A percentile compares a stretch with the other conserved stretches of the same genome.
Conservation (phyloP, 2,329 filamentous ascomycete species). For the Colletotrichum sp. region DNA sequence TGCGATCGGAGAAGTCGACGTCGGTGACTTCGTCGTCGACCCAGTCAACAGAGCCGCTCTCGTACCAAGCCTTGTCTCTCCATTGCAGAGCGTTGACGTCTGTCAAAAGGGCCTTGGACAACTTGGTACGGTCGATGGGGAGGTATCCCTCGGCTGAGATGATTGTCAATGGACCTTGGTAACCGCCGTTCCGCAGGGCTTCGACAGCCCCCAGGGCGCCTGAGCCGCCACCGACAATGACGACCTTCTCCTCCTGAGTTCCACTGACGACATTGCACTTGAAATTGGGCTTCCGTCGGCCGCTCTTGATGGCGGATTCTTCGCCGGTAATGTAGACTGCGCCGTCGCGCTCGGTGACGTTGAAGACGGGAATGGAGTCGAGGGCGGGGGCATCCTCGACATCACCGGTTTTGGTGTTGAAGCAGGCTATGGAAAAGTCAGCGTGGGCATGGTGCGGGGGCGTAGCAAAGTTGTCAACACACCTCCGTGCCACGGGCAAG, state of each 20-base stretch:
- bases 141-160: constrained; percentile 84
- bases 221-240: constrained; percentile 89
- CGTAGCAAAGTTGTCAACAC: constrained; percentile 28
- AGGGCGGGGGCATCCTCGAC: constrained; percentile 94
- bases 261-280: constrained; percentile 64
- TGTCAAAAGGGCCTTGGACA: constrained; percentile 90
- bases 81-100: constrained; percentile 81
- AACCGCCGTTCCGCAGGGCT: constrained; percentile 82
- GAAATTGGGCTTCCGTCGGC: constrained; percentile 75
- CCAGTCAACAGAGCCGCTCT: constrained; percentile 61
- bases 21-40: constrained; percentile 69
- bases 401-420: constrained; percentile 86
- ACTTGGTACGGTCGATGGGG: constrained; percentile 92
- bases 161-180: constrained; percentile 79
- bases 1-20: constrained; percentile 78
- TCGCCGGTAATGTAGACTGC: constrained; percentile 85
- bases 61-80: constrained; percentile 81
- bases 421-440: constrained; percentile 71
- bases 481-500: constrained; percentile 98
- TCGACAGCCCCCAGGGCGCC: constrained; percentile 84
- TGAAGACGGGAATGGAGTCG: constrained; percentile 84
- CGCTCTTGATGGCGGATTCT: constrained; percentile 77
- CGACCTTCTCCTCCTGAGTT: constrained; percentile 65
- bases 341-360: constrained; percentile 80
- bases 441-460: background rate